Base-by-base conservation (phyloP, 2,329 filamentous ascomycete genomes). In the Trichoderma atrobrunneum region DNA sequence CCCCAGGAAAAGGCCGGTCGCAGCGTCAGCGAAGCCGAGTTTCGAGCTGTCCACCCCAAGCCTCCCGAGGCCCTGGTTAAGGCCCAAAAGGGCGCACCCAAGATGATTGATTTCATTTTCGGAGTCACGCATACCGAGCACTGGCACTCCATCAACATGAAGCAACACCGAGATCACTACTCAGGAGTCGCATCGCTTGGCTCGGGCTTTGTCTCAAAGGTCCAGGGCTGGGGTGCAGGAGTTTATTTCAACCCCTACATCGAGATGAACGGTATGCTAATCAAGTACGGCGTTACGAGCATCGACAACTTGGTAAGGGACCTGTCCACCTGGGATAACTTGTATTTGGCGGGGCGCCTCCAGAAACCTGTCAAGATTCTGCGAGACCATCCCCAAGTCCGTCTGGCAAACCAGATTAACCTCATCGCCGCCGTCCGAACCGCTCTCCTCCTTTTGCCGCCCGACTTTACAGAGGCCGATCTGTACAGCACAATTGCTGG, bases 31-130 rank as follows among this genome's bases (percentile, higher is more conserved):
- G 87, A 88, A 65, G 86, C 84, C 12, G 85, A 88, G 71, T 84
- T 89, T 75, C 85, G 82, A 72, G 89, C 90, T 24, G 89, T 95
- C 28, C 95, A 98, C 79, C 92, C 95, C 7, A 91, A 94, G 73
- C 91, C 95, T 1, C 93, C 94, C 1, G 86, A 90, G 67, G 93
- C 93, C 1, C 91, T 98, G 8, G 86, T 92, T 75, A 93, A 94
- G 76, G 93, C 94, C 76, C 95, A 98, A 81, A 91, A 93, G 77
- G 93, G 93, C 34, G 90, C 91, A 1, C 94, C 94, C 14, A 98
- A 98, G 84, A 97, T 98, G 91, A 97, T 99, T 75, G 96, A 99
- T 82, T 97, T 99, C 80, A 97, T 99, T 76, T 96, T 99, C 80
- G 96, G 95, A 30, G 95, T 98, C 12, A 93, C 93, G 1, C 93